These are phyloP conservation scores for Juncus effusus DNA, from an alignment of 176 grass and related monocot species.

Conservation along the genomic window DNA sequence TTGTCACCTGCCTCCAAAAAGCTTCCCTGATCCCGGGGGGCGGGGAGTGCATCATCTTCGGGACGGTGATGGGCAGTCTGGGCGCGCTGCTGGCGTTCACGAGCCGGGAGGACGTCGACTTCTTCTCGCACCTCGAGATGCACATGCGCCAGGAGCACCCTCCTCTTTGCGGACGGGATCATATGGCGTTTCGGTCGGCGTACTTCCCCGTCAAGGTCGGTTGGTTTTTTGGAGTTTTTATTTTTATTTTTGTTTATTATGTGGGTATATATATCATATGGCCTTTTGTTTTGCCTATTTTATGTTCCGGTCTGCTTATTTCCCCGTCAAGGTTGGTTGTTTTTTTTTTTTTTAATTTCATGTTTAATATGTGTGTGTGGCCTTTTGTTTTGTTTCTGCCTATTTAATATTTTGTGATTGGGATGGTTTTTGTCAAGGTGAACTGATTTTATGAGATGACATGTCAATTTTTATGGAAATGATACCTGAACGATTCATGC, in stretches of 20 bases:
- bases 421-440: too few relatives aligned
- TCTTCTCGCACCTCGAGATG: constrained; percentile 99
- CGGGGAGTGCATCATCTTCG: constrained; percentile 91
- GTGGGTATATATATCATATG: too few relatives aligned
- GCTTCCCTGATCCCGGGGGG: constrained; percentile 90
- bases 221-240: constrained; percentile 9
- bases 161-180: constrained; percentile 94
- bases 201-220: constrained; percentile 99
- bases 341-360: too few relatives aligned
- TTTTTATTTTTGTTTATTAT: background rate
- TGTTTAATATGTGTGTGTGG: too few relatives aligned
- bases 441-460: too few relatives aligned
- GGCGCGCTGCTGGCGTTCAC: constrained; percentile 93
- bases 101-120: constrained; percentile 95
- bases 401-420: too few relatives aligned
- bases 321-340: too few relatives aligned
- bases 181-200: constrained; percentile 91
- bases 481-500: too few relatives aligned
- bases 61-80: constrained; percentile 90
- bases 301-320: too few relatives aligned
- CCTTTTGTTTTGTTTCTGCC: too few relatives aligned
- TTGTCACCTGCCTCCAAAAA: constrained; percentile 94
- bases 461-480: too few relatives aligned
- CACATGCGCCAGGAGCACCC: constrained; percentile 98
- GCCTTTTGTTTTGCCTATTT: too few relatives aligned